Evolutionary conservation across 2,329 filamentous ascomycete genomes (phyloP).

Genomic region (Trichoderma atroviride): DNA sequence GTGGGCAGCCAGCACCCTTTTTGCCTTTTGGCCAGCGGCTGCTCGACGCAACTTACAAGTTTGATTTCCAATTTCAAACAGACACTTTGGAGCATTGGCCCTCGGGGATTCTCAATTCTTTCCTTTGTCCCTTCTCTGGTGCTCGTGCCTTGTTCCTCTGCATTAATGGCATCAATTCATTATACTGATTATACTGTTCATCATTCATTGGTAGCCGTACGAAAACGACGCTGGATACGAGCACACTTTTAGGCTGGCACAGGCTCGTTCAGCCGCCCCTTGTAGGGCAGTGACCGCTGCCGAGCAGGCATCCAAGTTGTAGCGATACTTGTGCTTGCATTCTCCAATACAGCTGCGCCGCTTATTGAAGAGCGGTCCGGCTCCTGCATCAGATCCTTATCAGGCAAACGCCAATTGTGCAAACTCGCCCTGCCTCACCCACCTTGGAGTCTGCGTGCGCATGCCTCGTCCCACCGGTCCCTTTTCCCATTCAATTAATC

Average conservation of each 20-base stretch:
- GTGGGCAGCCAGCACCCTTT: background rate
- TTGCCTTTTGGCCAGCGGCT: background rate
- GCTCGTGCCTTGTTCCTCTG: background rate
- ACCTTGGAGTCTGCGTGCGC: background rate
- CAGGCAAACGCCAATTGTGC: slow-evolving; percentile 12
- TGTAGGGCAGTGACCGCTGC: background rate
- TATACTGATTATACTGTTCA: background rate
- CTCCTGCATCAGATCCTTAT: slow-evolving; percentile 18
- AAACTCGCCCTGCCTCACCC: background rate
- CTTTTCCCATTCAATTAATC: background rate
- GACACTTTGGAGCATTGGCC: background rate
- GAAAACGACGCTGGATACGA: background rate
- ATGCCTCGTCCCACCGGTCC: background rate
- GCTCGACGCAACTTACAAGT: background rate
- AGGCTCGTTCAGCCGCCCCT: background rate
- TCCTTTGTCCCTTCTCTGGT: background rate
- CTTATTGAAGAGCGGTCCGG: slow-evolving; percentile 7
- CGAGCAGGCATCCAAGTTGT: background rate
- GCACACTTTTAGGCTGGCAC: background rate
- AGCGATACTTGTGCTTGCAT: background rate
- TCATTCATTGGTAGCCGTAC: background rate
- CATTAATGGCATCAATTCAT: background rate
- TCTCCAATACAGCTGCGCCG: background rate
- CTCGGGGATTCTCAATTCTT: background rate
- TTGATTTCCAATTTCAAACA: background rate